Evolutionary conservation across 2,329 filamentous ascomycete genomes (phyloP).

Genomic region (Microthyrium microscopicum): DNA sequence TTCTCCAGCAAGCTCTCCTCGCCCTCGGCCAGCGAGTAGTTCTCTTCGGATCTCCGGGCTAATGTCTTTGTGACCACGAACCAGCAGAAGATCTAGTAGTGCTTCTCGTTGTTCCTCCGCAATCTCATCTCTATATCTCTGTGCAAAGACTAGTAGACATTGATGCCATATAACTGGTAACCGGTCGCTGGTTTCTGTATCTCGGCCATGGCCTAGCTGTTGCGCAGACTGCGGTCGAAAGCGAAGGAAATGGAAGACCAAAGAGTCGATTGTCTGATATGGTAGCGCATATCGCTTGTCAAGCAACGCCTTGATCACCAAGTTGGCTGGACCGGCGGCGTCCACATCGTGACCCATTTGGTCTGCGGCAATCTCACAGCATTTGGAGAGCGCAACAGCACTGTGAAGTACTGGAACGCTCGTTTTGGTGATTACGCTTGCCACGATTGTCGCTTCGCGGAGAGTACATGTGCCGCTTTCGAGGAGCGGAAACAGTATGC

Average conservation of each 20-base stretch:
- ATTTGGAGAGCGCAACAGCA: conserved; percentile 72
- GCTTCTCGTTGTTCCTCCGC: conserved; percentile 90
- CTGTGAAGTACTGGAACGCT: conserved; percentile 85
- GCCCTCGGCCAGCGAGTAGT: conserved; percentile 69
- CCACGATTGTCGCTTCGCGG: conserved; percentile 81
- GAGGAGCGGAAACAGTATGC: conserved; percentile 80
- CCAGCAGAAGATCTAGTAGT: conserved; percentile 69
- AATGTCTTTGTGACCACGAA: conserved; percentile 72
- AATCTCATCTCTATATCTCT: conserved; percentile 89
- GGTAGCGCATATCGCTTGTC: conserved; percentile 96
- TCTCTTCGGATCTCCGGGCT: conserved; percentile 84
- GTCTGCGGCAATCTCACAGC: conserved; percentile 88
- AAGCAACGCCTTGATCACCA: conserved; percentile 82
- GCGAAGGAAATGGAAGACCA: conserved; percentile 92
- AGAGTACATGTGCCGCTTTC: conserved; percentile 76
- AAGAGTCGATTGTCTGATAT: conserved; percentile 81
- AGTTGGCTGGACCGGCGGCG: conserved; percentile 79
- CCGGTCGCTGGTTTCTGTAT: conserved; percentile 29
- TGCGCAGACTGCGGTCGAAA: conserved; percentile 42
- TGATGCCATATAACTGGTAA: conserved; percentile 95
- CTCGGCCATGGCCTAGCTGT: conserved; percentile 40
- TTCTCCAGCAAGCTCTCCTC: conserved; percentile 32
- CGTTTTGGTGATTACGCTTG: conserved; percentile 67
- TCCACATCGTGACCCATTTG: conserved; percentile 64
- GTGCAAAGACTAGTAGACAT: conserved; percentile 77